Evolutionary conservation across 106 monocot species (phyloP).

Genomic region (Dioscorea dumetorum): DNA sequence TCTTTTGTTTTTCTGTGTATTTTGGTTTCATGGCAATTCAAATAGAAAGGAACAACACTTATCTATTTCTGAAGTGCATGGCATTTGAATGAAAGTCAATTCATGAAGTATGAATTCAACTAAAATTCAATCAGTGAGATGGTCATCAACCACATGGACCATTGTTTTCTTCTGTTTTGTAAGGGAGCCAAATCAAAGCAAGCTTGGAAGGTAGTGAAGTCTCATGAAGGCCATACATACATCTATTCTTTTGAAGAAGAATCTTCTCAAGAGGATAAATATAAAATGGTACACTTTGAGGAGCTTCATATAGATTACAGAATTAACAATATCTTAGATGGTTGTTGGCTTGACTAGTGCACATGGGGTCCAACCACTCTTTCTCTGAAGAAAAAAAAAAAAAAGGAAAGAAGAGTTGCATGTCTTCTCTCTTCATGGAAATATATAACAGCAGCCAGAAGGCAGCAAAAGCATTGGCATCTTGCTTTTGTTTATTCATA

Average conservation of each 20-base stretch:
- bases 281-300: background rate
- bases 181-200: background rate
- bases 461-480: constrained; percentile 2
- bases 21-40: background rate
- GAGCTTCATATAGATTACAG: background rate
- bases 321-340: background rate
- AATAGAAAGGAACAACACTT: background rate
- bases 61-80: background rate
- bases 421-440: background rate
- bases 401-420: background rate
- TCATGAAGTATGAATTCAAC: background rate
- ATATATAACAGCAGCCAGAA: background rate
- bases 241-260: background rate
- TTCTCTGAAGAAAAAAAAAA: background rate
- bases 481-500: background rate
- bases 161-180: background rate
- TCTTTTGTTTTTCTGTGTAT: background rate
- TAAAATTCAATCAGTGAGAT: background rate
- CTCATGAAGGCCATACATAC: background rate
- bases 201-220: background rate
- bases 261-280: background rate
- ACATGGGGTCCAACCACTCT: background rate
- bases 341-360: background rate
- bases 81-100: background rate
- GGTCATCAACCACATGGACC: background rate